Evolutionary conservation across 345 rosid genomes (phyloP).

Genomic region (Durio zibethinus): DNA sequence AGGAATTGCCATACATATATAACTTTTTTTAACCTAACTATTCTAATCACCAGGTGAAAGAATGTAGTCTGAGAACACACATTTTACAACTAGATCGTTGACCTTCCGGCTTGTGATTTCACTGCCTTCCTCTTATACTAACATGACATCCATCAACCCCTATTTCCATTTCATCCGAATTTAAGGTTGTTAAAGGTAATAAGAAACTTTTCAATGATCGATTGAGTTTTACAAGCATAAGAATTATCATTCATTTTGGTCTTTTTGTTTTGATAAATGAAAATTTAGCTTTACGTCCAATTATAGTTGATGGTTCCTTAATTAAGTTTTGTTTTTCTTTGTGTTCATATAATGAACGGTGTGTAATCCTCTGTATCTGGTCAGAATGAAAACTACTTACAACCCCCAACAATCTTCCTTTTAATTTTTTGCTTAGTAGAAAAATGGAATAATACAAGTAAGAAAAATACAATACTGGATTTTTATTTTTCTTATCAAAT

Average conservation of each 20-base stretch:
- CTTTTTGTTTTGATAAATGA: background rate
- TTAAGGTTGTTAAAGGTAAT: slow-evolving; percentile 15
- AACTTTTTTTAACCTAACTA: background rate
- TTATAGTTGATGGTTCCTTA: background rate
- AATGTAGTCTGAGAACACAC: slow-evolving; percentile 62
- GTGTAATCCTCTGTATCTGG: background rate
- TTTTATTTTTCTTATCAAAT: no score
- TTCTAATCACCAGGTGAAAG: slow-evolving; percentile 52
- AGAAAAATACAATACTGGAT: no score
- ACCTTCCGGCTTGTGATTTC: slow-evolving; percentile 26
- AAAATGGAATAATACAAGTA: no score
- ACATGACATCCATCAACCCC: slow-evolving; percentile 16
- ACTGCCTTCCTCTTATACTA: slow-evolving; percentile 14
- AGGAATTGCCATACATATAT: background rate
- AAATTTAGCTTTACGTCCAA: background rate
- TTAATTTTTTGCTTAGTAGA: no score
- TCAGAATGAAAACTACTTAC: background rate
- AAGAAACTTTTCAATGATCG: slow-evolving; percentile 5
- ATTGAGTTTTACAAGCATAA: slow-evolving; percentile 14
- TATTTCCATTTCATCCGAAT: background rate
- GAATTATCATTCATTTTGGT: background rate
- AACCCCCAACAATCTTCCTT: no score
- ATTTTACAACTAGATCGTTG: slow-evolving; percentile 41
- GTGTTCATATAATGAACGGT: background rate
- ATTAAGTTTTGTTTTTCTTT: background rate